Base-by-base conservation (phyloP, 2,329 filamentous ascomycete species). In the Bipolaris zeicola region DNA sequence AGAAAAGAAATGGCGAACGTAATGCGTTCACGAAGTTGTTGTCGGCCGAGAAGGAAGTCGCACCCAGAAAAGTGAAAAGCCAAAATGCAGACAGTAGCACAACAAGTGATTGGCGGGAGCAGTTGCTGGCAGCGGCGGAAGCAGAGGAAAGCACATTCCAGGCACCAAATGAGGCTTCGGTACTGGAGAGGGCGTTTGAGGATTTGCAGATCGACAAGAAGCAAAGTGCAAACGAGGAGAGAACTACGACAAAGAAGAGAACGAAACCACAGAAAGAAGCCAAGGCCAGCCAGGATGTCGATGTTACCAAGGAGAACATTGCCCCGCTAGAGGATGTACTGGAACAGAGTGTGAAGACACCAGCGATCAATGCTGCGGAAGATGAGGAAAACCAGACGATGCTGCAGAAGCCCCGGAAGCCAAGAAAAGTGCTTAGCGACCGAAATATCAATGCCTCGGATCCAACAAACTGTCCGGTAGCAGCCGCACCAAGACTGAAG, bases 1-100 rank as follows among this genome's bases (percentile, higher is more conserved):
- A 63, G 50, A 65, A 59, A 37, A 58, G 53, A 18, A 62, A 50
- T 3, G 75, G 76, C 6, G 48, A 68, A 3, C 73, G 72, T 51
- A 49, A 56, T 1, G 63, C 58, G 31, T 73, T 66, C 48, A 53
- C 63, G 4, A 69, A 68, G 36, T 69, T 73, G 22, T 46, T 74
- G 5, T 67, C 66, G 14, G 66, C 70, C 5, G 66, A 67, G 42
- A 70, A 70, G 56, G 67, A 66, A 28, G 57, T 44, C 62, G 34
- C 52, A 37, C 26, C 52, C 36, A 42, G 22, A 22, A 37, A 24
- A 11, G 11, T 37, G 2, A 37, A 31, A 33, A 13, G 33, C 36
- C 36, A 43, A 52, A 56, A 48, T 52, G 37, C 37, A 38, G 39
- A 16, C 14, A 58, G 38, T 20, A 50, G 13, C 36, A 43, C 26